Conservation (phyloP, 2,329 filamentous ascomycete genomes). For the Harringtonia lauricola region DNA sequence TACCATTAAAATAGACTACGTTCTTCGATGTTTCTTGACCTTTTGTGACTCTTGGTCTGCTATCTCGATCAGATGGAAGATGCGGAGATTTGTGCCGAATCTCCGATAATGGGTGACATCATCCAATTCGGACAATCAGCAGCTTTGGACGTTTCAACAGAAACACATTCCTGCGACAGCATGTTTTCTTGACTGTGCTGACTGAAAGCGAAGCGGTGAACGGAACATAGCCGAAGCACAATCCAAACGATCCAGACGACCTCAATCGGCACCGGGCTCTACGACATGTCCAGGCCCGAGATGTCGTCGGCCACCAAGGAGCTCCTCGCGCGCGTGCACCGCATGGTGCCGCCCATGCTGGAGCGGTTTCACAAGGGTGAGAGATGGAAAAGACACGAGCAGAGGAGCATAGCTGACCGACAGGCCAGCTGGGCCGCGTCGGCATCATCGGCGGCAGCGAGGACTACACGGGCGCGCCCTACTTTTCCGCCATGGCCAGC, state of each 20-base stretch:
- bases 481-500: constrained; percentile 96
- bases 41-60: too few relatives aligned
- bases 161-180: too few relatives aligned
- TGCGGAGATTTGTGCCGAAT: background rate
- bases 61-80: too few relatives aligned
- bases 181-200: too few relatives aligned
- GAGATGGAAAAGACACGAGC: background rate
- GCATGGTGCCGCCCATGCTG: constrained; percentile 88
- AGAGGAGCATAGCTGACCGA: constrained; percentile 3
- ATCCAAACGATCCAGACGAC: too few relatives aligned
- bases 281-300: constrained; percentile 17
- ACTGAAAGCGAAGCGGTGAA: too few relatives aligned
- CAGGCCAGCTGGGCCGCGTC: constrained; percentile 84
- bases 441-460: constrained; percentile 91
- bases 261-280: too few relatives aligned
- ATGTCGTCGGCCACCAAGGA: constrained; percentile 65
- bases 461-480: constrained; percentile 94
- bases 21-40: too few relatives aligned
- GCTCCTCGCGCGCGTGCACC: constrained; percentile 69
- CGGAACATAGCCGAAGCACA: too few relatives aligned
- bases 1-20: too few relatives aligned
- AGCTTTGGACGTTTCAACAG: too few relatives aligned
- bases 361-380: constrained; percentile 92
- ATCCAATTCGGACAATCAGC: background rate
- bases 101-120: background rate